phyloP scores from a whole-genome alignment of 768 basidiomycete species.

The Cystobasidium ongulense region DNA sequence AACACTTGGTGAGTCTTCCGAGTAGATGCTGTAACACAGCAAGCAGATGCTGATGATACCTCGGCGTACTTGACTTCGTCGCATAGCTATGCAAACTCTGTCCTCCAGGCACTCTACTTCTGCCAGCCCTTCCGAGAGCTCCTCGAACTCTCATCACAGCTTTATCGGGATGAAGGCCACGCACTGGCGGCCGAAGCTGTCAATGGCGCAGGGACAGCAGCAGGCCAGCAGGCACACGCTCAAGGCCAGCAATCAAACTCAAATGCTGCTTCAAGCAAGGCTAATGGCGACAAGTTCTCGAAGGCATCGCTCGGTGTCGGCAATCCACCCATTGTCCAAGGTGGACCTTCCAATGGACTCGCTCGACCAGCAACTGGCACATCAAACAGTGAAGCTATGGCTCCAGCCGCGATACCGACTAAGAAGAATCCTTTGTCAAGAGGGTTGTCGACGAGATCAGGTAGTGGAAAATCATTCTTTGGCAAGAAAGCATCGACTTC shows the following conservation, averaged over 20 bases:
- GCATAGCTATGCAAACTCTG: conserved; percentile 86
- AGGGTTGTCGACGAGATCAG: conserved; percentile 10
- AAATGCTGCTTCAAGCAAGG: background rate
- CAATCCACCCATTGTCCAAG: background rate
- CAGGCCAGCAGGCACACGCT: background rate
- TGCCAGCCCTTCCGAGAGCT: conserved; percentile 88
- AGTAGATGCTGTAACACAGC: background rate
- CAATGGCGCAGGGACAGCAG: background rate
- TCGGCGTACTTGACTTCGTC: background rate
- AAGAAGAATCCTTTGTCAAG: conserved; percentile 10
- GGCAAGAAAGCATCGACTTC: background rate
- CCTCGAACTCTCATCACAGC: conserved; percentile 49
- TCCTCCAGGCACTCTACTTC: conserved; percentile 92
- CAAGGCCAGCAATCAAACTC: conserved; percentile 1
- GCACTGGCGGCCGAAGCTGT: background rate
- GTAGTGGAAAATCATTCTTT: conserved; percentile 5
- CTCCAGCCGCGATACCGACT: background rate
- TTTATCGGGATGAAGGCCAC: background rate
- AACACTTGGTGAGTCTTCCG: conserved; percentile 24
- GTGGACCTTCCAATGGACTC: background rate
- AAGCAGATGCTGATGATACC: background rate
- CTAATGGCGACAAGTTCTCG: background rate
- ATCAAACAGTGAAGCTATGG: background rate
- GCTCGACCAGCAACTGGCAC: background rate
- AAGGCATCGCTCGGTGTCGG: background rate